Evolutionary conservation across 2,329 filamentous ascomycete genomes (phyloP).

Genomic region (Fusarium dimerum): DNA sequence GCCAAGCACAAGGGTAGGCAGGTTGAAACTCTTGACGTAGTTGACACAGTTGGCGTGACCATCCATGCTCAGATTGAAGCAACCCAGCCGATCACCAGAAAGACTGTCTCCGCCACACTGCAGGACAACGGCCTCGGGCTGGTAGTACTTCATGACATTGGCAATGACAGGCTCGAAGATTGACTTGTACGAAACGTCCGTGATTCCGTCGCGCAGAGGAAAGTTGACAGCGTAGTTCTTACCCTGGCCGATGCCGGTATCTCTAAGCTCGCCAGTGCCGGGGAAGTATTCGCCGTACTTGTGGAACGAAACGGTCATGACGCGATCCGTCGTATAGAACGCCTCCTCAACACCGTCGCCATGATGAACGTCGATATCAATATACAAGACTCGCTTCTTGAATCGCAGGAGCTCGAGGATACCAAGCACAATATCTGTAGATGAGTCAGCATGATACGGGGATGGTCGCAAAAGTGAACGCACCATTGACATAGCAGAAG

Average conservation of each 20-base stretch:
- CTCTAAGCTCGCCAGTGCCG: constrained; percentile 82
- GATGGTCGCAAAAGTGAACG: constrained; percentile 31
- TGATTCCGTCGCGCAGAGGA: constrained; percentile 87
- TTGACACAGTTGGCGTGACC: constrained; percentile 94
- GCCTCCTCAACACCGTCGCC: constrained; percentile 92
- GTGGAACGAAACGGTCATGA: constrained; percentile 93
- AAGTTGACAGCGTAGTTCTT: constrained; percentile 93
- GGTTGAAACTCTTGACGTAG: constrained; percentile 81
- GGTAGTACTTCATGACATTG: constrained; percentile 83
- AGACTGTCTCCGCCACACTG: constrained; percentile 96
- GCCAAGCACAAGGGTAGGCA: constrained; percentile 89
- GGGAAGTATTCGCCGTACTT: constrained; percentile 98
- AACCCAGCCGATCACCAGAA: constrained; percentile 89
- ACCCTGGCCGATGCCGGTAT: constrained; percentile 83
- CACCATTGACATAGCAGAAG: constrained; percentile 98
- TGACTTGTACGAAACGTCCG: constrained; percentile 83
- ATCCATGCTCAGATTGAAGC: constrained; percentile 96
- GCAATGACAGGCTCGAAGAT: constrained; percentile 92
- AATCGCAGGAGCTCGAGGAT: constrained; percentile 89
- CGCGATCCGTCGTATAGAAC: constrained; percentile 88
- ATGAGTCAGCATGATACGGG: constrained; percentile 7
- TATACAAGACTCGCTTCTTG: constrained; percentile 94
- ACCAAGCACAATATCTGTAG: constrained; percentile 86
- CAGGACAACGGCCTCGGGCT: constrained; percentile 87
- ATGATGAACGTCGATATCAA: constrained; percentile 94